phyloP scores from a whole-genome alignment of 2,329 filamentous ascomycete genomes.

The Sporothrix pseudoabietina region DNA sequence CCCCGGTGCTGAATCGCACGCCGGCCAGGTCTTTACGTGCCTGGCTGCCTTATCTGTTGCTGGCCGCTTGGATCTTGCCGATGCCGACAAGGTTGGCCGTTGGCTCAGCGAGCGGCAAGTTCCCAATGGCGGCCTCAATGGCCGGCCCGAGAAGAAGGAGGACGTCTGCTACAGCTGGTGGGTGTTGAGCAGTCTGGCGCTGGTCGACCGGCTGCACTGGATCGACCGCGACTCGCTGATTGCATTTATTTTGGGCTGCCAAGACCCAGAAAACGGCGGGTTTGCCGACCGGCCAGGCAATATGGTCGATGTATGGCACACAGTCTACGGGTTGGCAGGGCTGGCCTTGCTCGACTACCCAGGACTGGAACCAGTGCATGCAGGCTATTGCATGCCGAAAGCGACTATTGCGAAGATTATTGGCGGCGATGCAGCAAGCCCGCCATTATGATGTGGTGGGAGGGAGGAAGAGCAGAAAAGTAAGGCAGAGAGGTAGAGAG shows the following conservation, averaged over 20 bases:
- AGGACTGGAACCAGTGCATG: slow-evolving; percentile 78
- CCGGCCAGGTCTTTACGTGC: slow-evolving; percentile 95
- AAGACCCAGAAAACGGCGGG: slow-evolving; percentile 82
- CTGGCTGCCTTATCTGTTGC: slow-evolving; percentile 84
- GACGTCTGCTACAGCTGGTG: slow-evolving; percentile 99
- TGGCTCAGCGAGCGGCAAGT: slow-evolving; percentile 96
- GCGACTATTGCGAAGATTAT: slow-evolving; percentile 63
- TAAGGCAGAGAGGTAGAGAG: not conserved
- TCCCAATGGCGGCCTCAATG: slow-evolving; percentile 85
- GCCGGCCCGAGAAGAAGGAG: slow-evolving; percentile 90
- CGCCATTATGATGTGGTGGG: slow-evolving; percentile 31
- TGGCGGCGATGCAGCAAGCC: slow-evolving; percentile 41
- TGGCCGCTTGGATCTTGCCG: slow-evolving; percentile 75
- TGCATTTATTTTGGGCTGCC: slow-evolving; percentile 81
- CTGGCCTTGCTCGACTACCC: slow-evolving; percentile 80
- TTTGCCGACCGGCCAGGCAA: slow-evolving; percentile 89
- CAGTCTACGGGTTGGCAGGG: slow-evolving; percentile 83
- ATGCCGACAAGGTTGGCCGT: slow-evolving; percentile 76
- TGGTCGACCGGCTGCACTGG: slow-evolving; percentile 88
- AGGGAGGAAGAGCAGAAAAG: not conserved
- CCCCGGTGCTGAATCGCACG: slow-evolving; percentile 90
- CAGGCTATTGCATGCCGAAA: slow-evolving; percentile 82
- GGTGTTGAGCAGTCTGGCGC: slow-evolving; percentile 88
- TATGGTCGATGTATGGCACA: slow-evolving; percentile 98
- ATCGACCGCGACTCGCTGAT: slow-evolving; percentile 81